Evolutionary conservation across 108 stramenopile genomes (phyloP).

Genomic region (Cyclotella cryptica): DNA sequence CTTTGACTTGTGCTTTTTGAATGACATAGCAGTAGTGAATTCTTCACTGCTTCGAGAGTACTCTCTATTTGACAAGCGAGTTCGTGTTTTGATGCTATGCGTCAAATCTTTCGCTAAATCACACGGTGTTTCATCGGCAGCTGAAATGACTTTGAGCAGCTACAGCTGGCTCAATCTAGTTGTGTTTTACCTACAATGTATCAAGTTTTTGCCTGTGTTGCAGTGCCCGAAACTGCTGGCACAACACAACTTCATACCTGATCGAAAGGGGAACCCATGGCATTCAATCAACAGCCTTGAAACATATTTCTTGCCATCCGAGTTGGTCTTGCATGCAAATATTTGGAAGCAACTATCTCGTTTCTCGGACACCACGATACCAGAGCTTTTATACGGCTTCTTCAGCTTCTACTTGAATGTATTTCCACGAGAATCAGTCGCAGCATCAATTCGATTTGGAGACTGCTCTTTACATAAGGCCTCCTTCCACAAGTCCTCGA

Average conservation of each 20-base stretch:
- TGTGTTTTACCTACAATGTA: constrained; percentile 81
- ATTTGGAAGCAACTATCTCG: constrained; percentile 56
- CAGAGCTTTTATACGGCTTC: constrained; percentile 76
- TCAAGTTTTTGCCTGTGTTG: constrained; percentile 76
- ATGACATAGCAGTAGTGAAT: constrained; percentile 88
- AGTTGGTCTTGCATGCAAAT: constrained; percentile 22
- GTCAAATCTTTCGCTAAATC: constrained; percentile 83
- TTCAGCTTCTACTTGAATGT: constrained; percentile 73
- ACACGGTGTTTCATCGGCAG: constrained; percentile 61
- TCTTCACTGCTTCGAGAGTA: constrained; percentile 80
- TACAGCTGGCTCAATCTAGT: constrained; percentile 87
- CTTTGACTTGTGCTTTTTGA: constrained; percentile 89
- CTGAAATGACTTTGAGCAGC: constrained; percentile 68
- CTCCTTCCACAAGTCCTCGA: constrained; percentile 45
- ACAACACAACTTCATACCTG: constrained; percentile 48
- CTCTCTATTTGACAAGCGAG: constrained; percentile 69
- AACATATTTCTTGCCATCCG: constrained; percentile 63
- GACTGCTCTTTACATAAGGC: constrained; percentile 57
- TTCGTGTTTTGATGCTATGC: constrained; percentile 66
- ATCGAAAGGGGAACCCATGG: constrained; percentile 57
- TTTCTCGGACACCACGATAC: constrained; percentile 32
- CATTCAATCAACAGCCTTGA: constrained; percentile 72
- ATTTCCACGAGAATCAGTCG: constrained; percentile 55
- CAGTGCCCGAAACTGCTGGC: constrained; percentile 64
- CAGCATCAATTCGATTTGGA: constrained; percentile 69